Evolutionary conservation across 208 protist species (phyloP).

Genomic region (Polymyxa betae): DNA sequence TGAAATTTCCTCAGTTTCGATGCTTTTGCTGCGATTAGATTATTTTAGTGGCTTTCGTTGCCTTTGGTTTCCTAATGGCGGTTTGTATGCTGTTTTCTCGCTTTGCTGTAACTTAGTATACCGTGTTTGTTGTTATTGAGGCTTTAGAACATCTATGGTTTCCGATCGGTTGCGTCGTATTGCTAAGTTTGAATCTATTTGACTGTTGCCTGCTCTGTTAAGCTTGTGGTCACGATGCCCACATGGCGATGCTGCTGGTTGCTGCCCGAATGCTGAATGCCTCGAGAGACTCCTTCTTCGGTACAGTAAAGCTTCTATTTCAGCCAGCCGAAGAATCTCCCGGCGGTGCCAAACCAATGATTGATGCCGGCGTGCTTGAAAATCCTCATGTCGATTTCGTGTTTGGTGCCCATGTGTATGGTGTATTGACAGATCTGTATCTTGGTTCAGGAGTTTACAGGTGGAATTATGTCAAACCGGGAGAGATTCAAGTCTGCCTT

Average conservation of each 20-base stretch:
- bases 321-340: not conserved
- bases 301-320: not conserved
- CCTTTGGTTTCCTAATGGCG: no score
- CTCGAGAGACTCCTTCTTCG: not conserved
- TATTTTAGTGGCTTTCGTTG: no score
- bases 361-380: not conserved
- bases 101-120: no score
- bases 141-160: no score
- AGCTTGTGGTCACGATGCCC: not conserved
- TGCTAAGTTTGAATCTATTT: no score
- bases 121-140: no score
- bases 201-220: not conserved
- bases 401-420: not conserved
- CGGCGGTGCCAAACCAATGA: not conserved
- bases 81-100: no score
- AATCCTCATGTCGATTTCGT: not conserved
- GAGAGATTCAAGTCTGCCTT: not conserved
- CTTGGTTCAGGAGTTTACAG: no score
- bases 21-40: no score
- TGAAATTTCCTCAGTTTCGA: no score
- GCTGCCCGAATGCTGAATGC: not conserved
- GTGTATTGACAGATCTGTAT: no score
- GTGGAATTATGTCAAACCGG: not conserved
- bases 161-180: no score
- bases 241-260: not conserved